Evolutionary conservation across 2,329 filamentous ascomycete species (phyloP), one percentile per base, ranked within the genome.

Genomic region (Fusarium fracticaudum): DNA sequence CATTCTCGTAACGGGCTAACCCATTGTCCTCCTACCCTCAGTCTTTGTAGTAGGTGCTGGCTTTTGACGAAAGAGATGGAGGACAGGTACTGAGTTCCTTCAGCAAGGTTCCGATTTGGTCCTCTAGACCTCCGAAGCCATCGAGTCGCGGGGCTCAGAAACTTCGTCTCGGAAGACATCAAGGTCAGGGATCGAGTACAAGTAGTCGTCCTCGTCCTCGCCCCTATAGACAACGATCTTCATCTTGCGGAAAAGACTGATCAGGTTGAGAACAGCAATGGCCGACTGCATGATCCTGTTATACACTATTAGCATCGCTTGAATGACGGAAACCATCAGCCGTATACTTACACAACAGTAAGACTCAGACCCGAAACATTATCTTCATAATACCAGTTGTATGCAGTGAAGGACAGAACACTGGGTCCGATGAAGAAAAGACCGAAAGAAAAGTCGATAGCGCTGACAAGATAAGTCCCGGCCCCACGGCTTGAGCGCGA

Each of bases 161-260:
- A 53, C 53, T 17, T 72, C 71, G 20, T 78, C 76, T 22, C 54
- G 61, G 60, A 75, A 78, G 20, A 74, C 57, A 26, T 76, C 69
- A 17, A 74, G 57, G 24, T 76, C 69, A 8, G 62, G 29, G 22
- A 67, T 60, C 15, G 51, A 54, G 44, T 74, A 70, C 31, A 60
- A 47, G n/a, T 51, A 48, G 48, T 65, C 57, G 17, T 71, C 51
- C 5, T 74, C 58, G 33, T 72, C 72, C 43, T 76, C 77, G 15
- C 57, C 71, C 20, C 58, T 72, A 54, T 76, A 76, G 2, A 76
- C 38, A 57, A 51, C 60, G 15, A 78, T 50, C 57, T 61, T 77
- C 47, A 64, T 64, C 60, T 64, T 73, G 40, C 77, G 77, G 60
- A 67, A 72, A 38, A 75, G 35, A 24, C 69, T 61, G 51, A 77